Base-by-base conservation (phyloP, 139 green algal genomes). In the Asterochloris sp. region DNA sequence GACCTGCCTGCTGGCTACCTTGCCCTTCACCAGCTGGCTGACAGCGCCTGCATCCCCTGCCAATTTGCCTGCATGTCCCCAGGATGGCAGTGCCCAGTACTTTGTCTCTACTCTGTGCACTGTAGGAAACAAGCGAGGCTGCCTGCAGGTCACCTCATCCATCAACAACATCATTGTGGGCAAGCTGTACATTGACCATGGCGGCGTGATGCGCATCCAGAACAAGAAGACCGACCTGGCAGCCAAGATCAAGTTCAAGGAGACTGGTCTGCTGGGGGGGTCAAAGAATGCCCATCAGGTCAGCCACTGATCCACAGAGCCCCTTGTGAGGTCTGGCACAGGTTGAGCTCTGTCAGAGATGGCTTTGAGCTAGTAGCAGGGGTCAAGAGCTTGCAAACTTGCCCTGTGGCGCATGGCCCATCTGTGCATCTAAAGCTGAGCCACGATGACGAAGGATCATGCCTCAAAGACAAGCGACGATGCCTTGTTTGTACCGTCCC, bases 81-180 rank as follows among this genome's bases (percentile, higher is more conserved):
- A 75, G 8, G 24, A 75, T 6, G 2, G 0, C 29, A 27, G 28
- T 76, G 69, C 12, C 13, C 8, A 0, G n/a, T 21, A 76, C 24
- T 15, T 76, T 47, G 69, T 47, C 79, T 66, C 71, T 0, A 54
- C 76, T 19, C 63, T 62, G 0, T 0, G 64, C 14, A 13, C 1
- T n/a, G 11, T 78, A 11, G 13, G 11, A 61, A 69, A n/a, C 78
- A 21, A 29, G n/a, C 27, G 27, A 26, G 0, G 38, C 17, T 60
- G 12, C n/a, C 47, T 79, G 78, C 80, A 91, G 88, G 87, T 93
- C 29, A 92, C 86, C 14, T 92, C 91, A 8, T 86, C 76, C 78
- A 96, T 98, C 82, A 92, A 97, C 84, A 98, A 98, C 87, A 83
- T 98, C 62, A 97, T 98, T 83, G 83, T 98, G 23, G 95, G 95